These are phyloP conservation scores for Gypsophila paniculata DNA, from an alignment of 179 eudicot species.

Conservation along the genomic window DNA sequence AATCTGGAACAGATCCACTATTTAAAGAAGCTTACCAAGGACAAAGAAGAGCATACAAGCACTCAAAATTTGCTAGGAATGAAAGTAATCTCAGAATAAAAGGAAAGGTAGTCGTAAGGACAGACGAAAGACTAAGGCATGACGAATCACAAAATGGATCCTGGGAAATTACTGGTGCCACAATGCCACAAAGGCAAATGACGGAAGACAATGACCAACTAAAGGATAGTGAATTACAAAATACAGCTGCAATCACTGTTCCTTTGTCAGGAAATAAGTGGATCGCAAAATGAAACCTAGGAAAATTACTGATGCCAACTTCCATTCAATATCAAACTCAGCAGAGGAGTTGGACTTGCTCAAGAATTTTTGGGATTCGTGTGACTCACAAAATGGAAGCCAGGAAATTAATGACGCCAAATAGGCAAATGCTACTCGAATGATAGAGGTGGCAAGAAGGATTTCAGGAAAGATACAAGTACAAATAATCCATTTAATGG, in stretches of 20 bases:
- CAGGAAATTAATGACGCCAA: background rate
- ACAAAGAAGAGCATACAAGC: background rate
- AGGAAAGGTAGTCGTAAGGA: background rate
- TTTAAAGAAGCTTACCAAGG: slow-evolving; percentile 1
- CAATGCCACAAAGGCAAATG: no score
- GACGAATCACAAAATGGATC: background rate
- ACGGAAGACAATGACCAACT: no score
- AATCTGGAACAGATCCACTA: background rate
- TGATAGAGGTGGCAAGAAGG: background rate
- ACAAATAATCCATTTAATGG: background rate
- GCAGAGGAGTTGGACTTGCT: background rate
- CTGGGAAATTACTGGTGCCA: no score
- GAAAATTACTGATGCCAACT: background rate
- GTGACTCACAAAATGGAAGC: slow-evolving; percentile 1
- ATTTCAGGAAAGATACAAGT: background rate
- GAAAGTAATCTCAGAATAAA: background rate
- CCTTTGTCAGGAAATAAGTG: background rate
- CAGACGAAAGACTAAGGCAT: background rate
- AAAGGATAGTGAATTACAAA: background rate
- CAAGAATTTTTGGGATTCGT: background rate
- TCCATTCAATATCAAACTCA: background rate
- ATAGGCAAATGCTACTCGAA: background rate
- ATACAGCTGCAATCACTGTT: background rate
- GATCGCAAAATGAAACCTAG: background rate
- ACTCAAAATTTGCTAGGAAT: background rate